Conservation (phyloP, 257 asterid genomes). For the Linderniella brevidens region DNA sequence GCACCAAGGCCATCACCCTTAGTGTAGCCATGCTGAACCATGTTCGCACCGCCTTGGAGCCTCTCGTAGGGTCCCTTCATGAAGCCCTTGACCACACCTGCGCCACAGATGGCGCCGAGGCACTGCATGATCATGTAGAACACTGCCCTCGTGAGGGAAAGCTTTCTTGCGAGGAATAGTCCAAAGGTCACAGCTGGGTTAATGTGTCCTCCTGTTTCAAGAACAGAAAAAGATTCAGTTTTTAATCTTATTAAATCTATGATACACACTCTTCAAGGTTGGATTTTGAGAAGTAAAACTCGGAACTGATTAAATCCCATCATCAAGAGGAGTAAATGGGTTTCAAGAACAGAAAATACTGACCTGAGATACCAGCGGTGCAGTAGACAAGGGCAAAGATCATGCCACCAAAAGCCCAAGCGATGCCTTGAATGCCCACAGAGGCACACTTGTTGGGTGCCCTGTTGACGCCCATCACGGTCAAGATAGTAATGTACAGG, state of each 20-base stretch:
- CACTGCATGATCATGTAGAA: conserved; percentile 53
- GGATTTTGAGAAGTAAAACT: neutral
- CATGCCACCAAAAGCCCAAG: conserved; percentile 72
- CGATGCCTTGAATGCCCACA: conserved; percentile 47
- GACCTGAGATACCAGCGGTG: conserved; percentile 60
- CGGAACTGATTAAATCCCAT: too few relatives aligned
- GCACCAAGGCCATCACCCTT: conserved; percentile 49
- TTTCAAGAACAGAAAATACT: conserved; percentile 3
- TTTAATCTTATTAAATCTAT: neutral
- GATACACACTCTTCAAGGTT: too few relatives aligned
- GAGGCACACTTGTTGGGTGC: conserved; percentile 24
- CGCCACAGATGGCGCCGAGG: conserved; percentile 62
- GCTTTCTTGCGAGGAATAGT: conserved; percentile 45
- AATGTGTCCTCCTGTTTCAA: conserved; percentile 52
- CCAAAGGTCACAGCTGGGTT: conserved; percentile 63
- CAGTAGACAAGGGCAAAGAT: conserved; percentile 56
- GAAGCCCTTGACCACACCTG: conserved; percentile 56
- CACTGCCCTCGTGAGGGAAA: conserved; percentile 35
- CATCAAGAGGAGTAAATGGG: neutral
- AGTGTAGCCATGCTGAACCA: conserved; percentile 37
- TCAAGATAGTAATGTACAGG: conserved; percentile 35
- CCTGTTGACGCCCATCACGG: conserved; percentile 42
- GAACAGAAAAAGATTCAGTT: neutral
- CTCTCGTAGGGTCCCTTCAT: conserved; percentile 22
- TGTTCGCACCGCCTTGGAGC: conserved; percentile 36